Conservation (phyloP, 2,329 filamentous ascomycete species). For the Mycogone perniciosa region DNA sequence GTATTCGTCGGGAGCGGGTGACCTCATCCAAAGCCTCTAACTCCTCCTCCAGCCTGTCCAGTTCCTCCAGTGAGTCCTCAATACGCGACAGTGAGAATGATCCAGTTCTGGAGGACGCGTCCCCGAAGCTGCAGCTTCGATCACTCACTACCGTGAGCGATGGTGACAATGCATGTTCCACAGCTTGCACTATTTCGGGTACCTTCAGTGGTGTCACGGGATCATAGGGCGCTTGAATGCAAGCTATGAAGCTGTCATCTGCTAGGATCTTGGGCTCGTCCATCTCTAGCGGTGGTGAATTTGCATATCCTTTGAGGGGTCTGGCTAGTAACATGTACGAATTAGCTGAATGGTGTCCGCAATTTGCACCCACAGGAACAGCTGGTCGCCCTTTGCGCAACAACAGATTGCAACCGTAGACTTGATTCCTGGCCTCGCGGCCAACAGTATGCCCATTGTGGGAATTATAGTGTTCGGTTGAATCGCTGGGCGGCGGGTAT, state of each 20-base stretch:
- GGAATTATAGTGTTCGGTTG: constrained; percentile 14
- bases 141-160: constrained; percentile 26
- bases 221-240: constrained; percentile 21
- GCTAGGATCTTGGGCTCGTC: constrained; percentile 12
- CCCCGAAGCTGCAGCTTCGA: constrained; percentile 28
- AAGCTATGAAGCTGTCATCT: constrained; percentile 19
- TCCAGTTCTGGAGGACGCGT: constrained; percentile 25
- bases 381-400: constrained; percentile 26
- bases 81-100: constrained; percentile 43
- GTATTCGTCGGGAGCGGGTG: constrained; percentile 28
- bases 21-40: constrained; percentile 47
- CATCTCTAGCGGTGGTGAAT: constrained; percentile 12
- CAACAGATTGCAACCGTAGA: constrained; percentile 50
- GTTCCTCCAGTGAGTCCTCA: constrained; percentile 57
- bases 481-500: constrained; percentile 26
- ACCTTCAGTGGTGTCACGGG: constrained; percentile 23
- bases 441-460: constrained; percentile 3
- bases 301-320: constrained; percentile 28
- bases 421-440: constrained; percentile 21
- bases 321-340: constrained; percentile 44
- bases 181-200: constrained; percentile 23
- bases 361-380: constrained; percentile 14
- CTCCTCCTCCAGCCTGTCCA: constrained; percentile 56
- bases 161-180: constrained; percentile 29
- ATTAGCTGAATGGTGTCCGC: constrained; percentile 23